A percentile compares a stretch with the other conserved stretches of the same genome.
These are phyloP conservation scores for Verticillium dahliae DNA, from an alignment of 2,329 filamentous ascomycete genomes.

Conservation along the genomic window DNA sequence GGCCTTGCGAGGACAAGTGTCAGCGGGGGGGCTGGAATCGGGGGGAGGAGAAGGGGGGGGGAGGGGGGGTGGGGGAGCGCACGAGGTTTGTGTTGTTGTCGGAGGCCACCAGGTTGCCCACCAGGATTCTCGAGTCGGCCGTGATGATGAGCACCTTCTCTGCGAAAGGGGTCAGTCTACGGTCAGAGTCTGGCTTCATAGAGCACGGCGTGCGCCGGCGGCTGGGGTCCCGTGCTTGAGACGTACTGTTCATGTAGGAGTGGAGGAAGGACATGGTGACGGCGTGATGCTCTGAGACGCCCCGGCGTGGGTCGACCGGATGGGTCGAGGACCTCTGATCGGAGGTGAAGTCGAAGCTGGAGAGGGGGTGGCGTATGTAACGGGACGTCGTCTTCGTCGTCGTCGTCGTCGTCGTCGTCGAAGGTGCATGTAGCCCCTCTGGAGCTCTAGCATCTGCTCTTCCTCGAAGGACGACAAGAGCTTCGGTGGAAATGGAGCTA, in stretches of 20 bases:
- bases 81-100: conserved; percentile 90
- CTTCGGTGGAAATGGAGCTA: not conserved
- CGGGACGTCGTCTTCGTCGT: not conserved
- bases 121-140: conserved; percentile 79
- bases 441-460: not conserved
- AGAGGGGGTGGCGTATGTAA: not conserved
- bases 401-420: no score
- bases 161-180: conserved; percentile 31
- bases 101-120: conserved; percentile 76
- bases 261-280: conserved; percentile 35
- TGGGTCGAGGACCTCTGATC: no score
- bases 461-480: not conserved
- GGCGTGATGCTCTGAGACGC: not conserved
- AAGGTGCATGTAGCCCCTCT: not conserved
- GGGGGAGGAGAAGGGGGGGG: not conserved
- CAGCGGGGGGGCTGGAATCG: not conserved
- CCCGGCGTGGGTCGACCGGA: not conserved
- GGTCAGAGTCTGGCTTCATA: not conserved
- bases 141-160: conserved; percentile 91
- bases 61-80: conserved; percentile 15
- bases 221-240: not conserved
- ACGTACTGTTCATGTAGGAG: conserved; percentile 36
- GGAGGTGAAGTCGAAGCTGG: not conserved
- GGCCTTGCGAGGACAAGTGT: conserved; percentile 38
- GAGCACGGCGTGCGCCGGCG: not conserved